Conservation (phyloP, 257 asterid species). For the Penstemon eatonii region DNA sequence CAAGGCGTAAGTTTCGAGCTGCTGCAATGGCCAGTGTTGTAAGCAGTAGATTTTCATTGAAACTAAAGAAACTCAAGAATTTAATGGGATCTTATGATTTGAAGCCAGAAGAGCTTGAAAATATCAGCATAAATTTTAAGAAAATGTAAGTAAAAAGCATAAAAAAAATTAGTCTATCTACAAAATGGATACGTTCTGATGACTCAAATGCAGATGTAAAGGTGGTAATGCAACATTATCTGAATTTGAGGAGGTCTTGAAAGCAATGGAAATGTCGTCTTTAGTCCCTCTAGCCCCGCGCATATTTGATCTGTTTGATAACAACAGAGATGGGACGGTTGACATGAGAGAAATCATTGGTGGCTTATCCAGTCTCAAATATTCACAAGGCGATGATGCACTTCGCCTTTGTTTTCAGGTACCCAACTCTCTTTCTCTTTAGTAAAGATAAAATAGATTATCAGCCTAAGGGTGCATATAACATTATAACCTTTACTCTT, state of each 20-base stretch:
- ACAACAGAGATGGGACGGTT: constrained; percentile 77
- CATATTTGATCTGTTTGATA: constrained; percentile 71
- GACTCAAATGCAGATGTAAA: constrained; percentile 51
- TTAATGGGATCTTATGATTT: constrained; percentile 80
- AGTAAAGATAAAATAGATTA: too few species aligned
- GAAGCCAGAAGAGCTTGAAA: constrained; percentile 74
- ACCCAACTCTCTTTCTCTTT: background rate
- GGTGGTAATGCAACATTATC: constrained; percentile 65
- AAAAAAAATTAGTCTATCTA: background rate
- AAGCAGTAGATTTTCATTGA: constrained; percentile 75
- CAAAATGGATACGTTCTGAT: background rate
- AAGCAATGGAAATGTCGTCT: constrained; percentile 74
- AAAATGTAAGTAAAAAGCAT: constrained; percentile 47
- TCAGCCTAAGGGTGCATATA: too few species aligned
- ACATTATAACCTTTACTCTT: too few species aligned
- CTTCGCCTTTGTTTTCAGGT: constrained; percentile 88
- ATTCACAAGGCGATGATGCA: constrained; percentile 87
- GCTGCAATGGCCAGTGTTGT: constrained; percentile 87
- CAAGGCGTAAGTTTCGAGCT: constrained; percentile 83
- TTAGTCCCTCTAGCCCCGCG: constrained; percentile 69
- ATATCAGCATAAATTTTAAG: constrained; percentile 65
- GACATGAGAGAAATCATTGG: constrained; percentile 86
- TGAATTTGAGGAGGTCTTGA: constrained; percentile 76
- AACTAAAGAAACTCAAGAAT: constrained; percentile 66
- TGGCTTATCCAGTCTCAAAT: constrained; percentile 77